These are phyloP conservation scores for Blastobotrys attinorum DNA, from an alignment of 805 yeast species.

Conservation along the genomic window DNA sequence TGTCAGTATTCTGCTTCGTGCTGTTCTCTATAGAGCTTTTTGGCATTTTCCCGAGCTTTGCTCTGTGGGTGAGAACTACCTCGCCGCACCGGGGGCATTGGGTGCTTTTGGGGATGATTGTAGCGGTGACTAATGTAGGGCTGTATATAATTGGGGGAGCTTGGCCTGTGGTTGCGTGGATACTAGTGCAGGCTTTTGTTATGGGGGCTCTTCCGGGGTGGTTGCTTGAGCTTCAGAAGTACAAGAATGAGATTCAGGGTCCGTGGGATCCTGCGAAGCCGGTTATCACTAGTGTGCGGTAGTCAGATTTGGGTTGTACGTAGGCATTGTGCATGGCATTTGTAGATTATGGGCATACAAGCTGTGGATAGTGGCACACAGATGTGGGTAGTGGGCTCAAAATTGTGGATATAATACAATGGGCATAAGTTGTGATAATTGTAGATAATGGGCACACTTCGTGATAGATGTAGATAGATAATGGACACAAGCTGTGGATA, in stretches of 20 bases:
- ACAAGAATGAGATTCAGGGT: constrained; percentile 78
- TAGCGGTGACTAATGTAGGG: constrained; percentile 20
- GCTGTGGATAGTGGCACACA: no score
- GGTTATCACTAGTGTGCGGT: constrained; percentile 29
- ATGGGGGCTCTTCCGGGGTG: constrained; percentile 58
- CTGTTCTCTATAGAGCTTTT: constrained; percentile 63
- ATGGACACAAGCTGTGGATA: no score
- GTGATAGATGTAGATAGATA: no score
- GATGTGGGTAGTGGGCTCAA: no score
- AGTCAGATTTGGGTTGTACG: neutral
- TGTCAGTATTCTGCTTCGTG: constrained; percentile 77
- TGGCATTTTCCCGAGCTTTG: constrained; percentile 66
- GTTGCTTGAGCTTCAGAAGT: constrained; percentile 63
- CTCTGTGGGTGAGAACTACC: constrained; percentile 44
- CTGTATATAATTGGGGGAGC: constrained; percentile 35
- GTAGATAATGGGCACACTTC: no score
- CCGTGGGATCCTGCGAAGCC: constrained; percentile 93
- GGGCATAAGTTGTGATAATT: no score
- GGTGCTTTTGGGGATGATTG: constrained; percentile 18
- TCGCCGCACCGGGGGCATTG: constrained; percentile 25
- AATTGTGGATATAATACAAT: no score
- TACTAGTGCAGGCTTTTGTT: constrained; percentile 39
- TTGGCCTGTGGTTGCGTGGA: constrained; percentile 42
- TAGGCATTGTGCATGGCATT: no score
- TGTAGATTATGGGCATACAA: no score